A percentile compares a stretch with the other conserved stretches of the same genome.
These are phyloP conservation scores for Deinandra increscens DNA, from an alignment of 129 eudicot species.

Conservation along the genomic window DNA sequence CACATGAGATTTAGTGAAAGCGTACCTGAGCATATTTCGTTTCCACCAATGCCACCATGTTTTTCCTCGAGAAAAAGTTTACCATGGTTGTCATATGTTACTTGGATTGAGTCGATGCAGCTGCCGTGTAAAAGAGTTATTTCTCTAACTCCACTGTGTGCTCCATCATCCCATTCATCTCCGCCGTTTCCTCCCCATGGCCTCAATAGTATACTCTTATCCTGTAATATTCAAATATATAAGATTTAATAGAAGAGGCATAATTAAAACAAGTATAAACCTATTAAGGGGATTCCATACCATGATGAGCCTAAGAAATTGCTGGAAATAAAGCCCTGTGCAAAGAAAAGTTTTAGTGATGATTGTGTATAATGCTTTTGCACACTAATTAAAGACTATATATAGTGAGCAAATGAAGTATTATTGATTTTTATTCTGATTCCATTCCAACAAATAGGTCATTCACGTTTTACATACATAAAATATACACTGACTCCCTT, in stretches of 20 bases:
- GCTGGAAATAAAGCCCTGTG: neutral
- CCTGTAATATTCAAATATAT: conserved; percentile 6
- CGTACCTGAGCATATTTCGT: conserved; percentile 42
- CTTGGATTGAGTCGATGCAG: conserved; percentile 60
- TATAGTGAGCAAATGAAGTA: conserved; percentile 7
- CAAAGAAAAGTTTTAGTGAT: neutral
- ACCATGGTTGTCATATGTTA: conserved; percentile 57
- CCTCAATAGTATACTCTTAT: conserved; percentile 36
- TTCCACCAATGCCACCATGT: conserved; percentile 67
- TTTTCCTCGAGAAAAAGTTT: conserved; percentile 44
- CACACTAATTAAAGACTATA: conserved; percentile 4
- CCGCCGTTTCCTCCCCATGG: conserved; percentile 82
- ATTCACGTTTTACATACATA: neutral
- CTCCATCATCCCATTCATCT: conserved; percentile 55
- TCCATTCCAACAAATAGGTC: conserved; percentile 4
- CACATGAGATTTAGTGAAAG: neutral
- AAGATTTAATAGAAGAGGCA: neutral
- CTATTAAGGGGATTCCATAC: conserved; percentile 22
- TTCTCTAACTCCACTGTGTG: conserved; percentile 55
- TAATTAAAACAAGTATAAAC: neutral
- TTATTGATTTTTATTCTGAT: neutral
- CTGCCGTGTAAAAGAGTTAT: conserved; percentile 44
- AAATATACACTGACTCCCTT: conserved; percentile 2
- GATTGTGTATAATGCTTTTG: neutral
- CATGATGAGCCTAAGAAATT: conserved; percentile 20